Conservation (phyloP, 2,329 filamentous ascomycete species). For the Periconia digitata region DNA sequence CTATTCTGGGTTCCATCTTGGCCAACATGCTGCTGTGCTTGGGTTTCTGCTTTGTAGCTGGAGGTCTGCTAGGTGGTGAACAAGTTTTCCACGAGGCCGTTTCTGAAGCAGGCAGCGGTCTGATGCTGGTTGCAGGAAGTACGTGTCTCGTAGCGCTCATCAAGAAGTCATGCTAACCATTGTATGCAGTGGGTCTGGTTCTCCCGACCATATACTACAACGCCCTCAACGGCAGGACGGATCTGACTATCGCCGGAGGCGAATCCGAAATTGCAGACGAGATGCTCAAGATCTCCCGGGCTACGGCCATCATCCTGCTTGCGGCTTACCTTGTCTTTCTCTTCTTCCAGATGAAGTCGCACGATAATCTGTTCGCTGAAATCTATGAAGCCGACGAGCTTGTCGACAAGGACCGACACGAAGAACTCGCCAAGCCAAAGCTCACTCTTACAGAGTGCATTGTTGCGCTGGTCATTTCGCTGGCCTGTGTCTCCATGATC, state of each 20-base stretch:
- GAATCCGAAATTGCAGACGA: constrained; percentile 53
- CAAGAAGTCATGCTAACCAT: constrained; percentile 27
- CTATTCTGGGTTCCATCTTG: constrained; percentile 80
- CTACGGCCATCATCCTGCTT: constrained; percentile 70
- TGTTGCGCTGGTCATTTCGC: constrained; percentile 63
- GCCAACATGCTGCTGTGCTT: constrained; percentile 80
- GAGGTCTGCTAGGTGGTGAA: constrained; percentile 68
- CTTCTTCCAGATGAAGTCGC: constrained; percentile 74
- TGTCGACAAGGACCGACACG: constrained; percentile 63
- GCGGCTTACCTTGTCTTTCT: constrained; percentile 63
- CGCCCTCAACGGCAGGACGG: constrained; percentile 30
- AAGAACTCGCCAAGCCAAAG: constrained; percentile 64
- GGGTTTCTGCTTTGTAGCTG: constrained; percentile 77
- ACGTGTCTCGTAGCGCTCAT: constrained; percentile 38
- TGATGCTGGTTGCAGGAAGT: constrained; percentile 76
- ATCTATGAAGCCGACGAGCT: constrained; percentile 71
- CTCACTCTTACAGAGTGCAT: constrained; percentile 74
- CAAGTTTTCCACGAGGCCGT: constrained; percentile 74
- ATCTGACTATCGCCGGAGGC: constrained; percentile 48
- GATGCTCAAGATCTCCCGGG: constrained; percentile 68
- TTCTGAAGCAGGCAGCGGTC: constrained; percentile 75
- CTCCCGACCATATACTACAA: constrained; percentile 58
- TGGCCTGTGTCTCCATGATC: constrained; percentile 71
- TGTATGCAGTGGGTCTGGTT: constrained; percentile 47
- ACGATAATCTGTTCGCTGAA: constrained; percentile 75